A percentile compares a stretch with the other conserved stretches of the same genome.
These are phyloP conservation scores for Scutellaria galericulata DNA, from an alignment of 257 asterid genomes.

Conservation along the genomic window DNA sequence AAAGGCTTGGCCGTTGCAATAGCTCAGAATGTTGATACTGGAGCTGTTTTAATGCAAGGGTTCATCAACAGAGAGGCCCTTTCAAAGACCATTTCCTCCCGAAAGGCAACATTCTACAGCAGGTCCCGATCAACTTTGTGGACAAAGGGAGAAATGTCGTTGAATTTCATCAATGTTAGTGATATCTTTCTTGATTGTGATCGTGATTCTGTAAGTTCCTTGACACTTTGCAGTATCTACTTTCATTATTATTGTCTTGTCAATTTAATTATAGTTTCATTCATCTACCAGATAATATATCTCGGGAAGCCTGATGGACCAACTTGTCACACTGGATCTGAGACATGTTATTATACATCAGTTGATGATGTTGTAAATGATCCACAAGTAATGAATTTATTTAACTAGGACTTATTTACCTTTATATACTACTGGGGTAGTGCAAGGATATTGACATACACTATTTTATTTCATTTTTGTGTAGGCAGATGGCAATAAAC, in stretches of 20 bases:
- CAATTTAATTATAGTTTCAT: background rate
- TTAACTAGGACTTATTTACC: background rate
- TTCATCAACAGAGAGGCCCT: slow-evolving; percentile 83
- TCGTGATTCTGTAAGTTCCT: slow-evolving; percentile 75
- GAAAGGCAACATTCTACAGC: slow-evolving; percentile 87
- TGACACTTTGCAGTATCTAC: background rate
- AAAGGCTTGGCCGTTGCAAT: slow-evolving; percentile 93
- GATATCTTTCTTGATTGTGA: slow-evolving; percentile 90
- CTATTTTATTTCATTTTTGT: background rate
- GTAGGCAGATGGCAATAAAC: slow-evolving; percentile 56
- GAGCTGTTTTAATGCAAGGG: slow-evolving; percentile 94
- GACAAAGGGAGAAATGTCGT: slow-evolving; percentile 95
- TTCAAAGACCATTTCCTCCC: slow-evolving; percentile 63
- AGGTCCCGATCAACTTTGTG: slow-evolving; percentile 83
- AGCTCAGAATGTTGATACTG: slow-evolving; percentile 89
- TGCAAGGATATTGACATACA: background rate
- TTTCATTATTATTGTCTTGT: background rate
- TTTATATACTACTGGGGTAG: background rate
- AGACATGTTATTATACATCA: slow-evolving; percentile 84
- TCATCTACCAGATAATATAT: slow-evolving; percentile 64
- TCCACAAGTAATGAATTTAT: slow-evolving; percentile 42
- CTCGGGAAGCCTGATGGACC: slow-evolving; percentile 96
- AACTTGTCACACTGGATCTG: slow-evolving; percentile 87
- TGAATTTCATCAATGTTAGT: slow-evolving; percentile 76
- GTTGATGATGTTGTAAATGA: slow-evolving; percentile 49